Conservation (phyloP, 2,329 filamentous ascomycete genomes). For the Corynespora cassiicola region DNA sequence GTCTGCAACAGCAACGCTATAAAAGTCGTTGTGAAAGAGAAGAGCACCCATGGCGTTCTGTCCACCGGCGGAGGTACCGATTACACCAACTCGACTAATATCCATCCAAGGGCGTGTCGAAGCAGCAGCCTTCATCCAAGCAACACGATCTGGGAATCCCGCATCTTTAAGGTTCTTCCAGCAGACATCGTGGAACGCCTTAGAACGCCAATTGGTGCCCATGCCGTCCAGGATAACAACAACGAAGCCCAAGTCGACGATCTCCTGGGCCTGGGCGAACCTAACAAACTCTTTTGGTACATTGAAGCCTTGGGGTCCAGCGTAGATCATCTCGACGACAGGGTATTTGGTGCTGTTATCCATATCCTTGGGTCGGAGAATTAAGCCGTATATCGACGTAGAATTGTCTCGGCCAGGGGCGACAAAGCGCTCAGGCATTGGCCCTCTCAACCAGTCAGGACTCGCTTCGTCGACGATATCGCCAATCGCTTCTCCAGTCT, state of each 20-base stretch:
- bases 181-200: conserved; percentile 22
- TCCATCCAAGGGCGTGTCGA: conserved; percentile 18
- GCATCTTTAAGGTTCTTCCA: conserved; percentile 23
- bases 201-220: conserved; percentile 23
- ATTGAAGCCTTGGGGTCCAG: conserved; percentile 15
- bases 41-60: conserved; percentile 20
- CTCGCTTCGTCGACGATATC: conserved; percentile 13
- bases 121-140: conserved; percentile 18
- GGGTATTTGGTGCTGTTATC: conserved; percentile 20
- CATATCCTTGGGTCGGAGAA: conserved; percentile 16
- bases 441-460: conserved; percentile 6
- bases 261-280: neutral
- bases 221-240: conserved; percentile 20
- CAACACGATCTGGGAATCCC: conserved; percentile 20
- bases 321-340: conserved; percentile 21
- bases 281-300: conserved; percentile 13
- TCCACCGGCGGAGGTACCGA: conserved; percentile 15
- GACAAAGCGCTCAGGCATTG: conserved; percentile 15
- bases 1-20: conserved; percentile 19
- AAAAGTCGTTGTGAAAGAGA: conserved; percentile 19
- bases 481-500: conserved; percentile 12
- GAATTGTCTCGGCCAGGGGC: conserved; percentile 16
- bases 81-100: conserved; percentile 11
- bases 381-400: conserved; percentile 21
- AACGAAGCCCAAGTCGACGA: conserved; percentile 19